Percentiles rank a stretch among this genome's conserved stretches.
Evolutionary conservation across 2,329 filamentous ascomycete genomes (phyloP).

Genomic region (Hymenoscyphus fructigenus): DNA sequence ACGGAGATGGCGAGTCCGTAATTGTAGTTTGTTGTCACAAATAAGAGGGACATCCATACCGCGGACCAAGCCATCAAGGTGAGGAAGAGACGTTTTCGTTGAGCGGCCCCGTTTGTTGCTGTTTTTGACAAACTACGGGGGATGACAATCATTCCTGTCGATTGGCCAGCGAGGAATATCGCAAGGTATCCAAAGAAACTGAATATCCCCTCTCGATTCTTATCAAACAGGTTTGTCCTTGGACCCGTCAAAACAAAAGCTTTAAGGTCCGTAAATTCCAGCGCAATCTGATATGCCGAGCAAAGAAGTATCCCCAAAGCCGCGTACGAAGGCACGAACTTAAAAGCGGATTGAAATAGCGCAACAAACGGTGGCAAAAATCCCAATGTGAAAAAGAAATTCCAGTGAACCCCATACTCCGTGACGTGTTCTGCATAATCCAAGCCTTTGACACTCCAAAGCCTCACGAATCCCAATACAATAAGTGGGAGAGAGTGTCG

Average conservation of each 20-base stretch:
- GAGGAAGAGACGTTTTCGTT: conserved; percentile 58
- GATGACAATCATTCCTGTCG: conserved; percentile 76
- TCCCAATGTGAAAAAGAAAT: conserved; percentile 96
- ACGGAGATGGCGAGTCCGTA: conserved; percentile 74
- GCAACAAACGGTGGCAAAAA: conserved; percentile 88
- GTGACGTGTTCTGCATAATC: conserved; percentile 97
- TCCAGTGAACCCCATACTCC: conserved; percentile 98
- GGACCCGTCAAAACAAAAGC: conserved; percentile 80
- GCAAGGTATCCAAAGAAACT: conserved; percentile 92
- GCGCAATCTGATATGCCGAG: conserved; percentile 68
- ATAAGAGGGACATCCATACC: conserved; percentile 70
- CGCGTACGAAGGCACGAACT: conserved; percentile 73
- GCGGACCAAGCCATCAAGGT: conserved; percentile 63
- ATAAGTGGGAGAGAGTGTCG: conserved; percentile 83
- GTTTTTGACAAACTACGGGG: conserved; percentile 54
- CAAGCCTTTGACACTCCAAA: conserved; percentile 87
- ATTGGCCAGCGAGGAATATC: conserved; percentile 89
- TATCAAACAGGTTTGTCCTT: conserved; percentile 74
- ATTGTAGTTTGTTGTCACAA: conserved; percentile 63
- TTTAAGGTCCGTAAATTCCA: conserved; percentile 78
- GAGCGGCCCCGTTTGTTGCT: conserved; percentile 43
- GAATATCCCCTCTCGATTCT: conserved; percentile 94
- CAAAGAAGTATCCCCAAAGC: conserved; percentile 69
- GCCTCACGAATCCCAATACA: conserved; percentile 73
- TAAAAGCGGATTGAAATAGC: conserved; percentile 71